Conservation (phyloP, 1,284 basidiomycete genomes). For the Somion occarium region DNA sequence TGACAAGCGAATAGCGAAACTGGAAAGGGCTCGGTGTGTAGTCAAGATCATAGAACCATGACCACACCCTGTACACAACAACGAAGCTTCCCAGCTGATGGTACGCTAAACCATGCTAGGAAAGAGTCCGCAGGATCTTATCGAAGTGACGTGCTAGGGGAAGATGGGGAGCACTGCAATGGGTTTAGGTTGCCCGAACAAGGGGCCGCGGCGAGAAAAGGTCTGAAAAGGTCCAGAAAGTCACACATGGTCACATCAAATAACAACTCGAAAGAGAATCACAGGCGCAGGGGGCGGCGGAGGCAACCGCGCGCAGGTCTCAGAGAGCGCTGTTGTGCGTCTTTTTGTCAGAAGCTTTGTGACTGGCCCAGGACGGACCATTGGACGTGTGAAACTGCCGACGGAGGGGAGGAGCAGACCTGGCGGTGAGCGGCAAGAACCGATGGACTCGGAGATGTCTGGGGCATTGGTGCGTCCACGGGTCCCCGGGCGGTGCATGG, state of each 20-base stretch:
- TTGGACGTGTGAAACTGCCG: neutral
- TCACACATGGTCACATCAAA: neutral
- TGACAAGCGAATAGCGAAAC: neutral
- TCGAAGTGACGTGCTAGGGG: neutral
- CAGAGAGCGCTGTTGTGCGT: neutral
- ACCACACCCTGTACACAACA: neutral
- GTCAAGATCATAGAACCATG: conserved; percentile 1
- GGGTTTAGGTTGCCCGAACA: neutral
- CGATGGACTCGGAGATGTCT: neutral
- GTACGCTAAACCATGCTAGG: neutral
- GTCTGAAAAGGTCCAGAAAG: neutral
- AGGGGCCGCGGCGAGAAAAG: neutral
- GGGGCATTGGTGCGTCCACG: neutral
- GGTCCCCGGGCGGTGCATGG: neutral
- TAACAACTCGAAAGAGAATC: neutral
- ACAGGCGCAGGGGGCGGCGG: neutral
- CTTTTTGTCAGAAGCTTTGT: neutral
- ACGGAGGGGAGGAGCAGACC: neutral
- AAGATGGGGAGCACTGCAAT: neutral
- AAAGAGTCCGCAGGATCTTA: neutral
- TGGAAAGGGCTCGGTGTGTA: neutral
- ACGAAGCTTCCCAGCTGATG: neutral
- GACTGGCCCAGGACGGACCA: neutral
- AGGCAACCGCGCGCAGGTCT: neutral
- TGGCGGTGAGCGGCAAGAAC: neutral